phyloP scores from a whole-genome alignment of 768 basidiomycete species.

The Pleurotus tuoliensis region DNA sequence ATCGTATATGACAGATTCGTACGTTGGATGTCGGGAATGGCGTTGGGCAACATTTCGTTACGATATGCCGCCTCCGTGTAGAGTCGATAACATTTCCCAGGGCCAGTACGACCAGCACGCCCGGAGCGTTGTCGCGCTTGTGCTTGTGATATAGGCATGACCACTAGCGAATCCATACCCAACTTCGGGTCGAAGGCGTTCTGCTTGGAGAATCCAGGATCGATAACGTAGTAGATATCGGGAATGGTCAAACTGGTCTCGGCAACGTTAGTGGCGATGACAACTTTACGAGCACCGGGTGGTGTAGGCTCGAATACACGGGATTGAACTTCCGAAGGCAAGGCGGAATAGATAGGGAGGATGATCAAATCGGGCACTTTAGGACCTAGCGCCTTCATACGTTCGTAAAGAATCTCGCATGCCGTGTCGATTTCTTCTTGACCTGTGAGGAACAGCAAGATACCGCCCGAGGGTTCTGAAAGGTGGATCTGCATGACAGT shows the following conservation, averaged over 20 bases:
- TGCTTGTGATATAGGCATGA: conserved; percentile 98
- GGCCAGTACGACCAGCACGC: conserved; percentile 96
- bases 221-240: conserved; percentile 98
- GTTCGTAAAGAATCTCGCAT: conserved; percentile 95
- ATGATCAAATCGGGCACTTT: conserved; percentile 97
- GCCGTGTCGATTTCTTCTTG: conserved; percentile 98
- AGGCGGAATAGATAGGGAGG: conserved; percentile 95
- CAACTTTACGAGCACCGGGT: conserved; percentile 96
- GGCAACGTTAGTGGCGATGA: conserved; percentile 99
- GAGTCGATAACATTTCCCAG: conserved; percentile 96
- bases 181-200: conserved; percentile 96
- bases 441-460: conserved; percentile 96
- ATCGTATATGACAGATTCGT: conserved; percentile 92
- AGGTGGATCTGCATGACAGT: conserved; percentile 99
- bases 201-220: conserved; percentile 98
- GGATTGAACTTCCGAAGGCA: conserved; percentile 97
- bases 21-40: conserved; percentile 96
- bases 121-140: conserved; percentile 95
- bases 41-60: conserved; percentile 97
- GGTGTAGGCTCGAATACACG: conserved; percentile 97
- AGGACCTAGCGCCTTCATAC: conserved; percentile 98
- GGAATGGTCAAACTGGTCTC: conserved; percentile 98
- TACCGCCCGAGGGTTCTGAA: conserved; percentile 94
- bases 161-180: conserved; percentile 98
- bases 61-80: conserved; percentile 98